phyloP scores from a whole-genome alignment of 495 filamentous ascomycete species.

The Pseudomonodictys pantanalensis region DNA sequence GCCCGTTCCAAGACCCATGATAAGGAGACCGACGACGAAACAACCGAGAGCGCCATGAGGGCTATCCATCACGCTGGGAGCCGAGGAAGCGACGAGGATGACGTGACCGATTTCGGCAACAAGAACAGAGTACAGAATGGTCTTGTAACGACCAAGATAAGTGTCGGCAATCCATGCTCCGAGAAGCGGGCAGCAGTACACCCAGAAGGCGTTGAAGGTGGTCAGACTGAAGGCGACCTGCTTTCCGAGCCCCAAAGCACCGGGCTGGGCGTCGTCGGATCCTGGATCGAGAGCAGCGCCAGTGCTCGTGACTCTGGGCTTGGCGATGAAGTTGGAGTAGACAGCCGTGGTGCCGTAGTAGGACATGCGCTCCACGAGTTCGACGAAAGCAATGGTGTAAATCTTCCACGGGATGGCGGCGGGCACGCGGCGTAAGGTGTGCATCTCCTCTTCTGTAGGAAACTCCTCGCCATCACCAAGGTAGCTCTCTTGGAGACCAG shows the following conservation, averaged over 20 bases:
- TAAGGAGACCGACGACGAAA: conserved; percentile 62
- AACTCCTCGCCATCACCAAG: background rate
- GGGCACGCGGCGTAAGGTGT: conserved; percentile 60
- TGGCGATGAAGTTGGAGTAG: conserved; percentile 66
- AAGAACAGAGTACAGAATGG: conserved; percentile 57
- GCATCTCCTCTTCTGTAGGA: conserved; percentile 61
- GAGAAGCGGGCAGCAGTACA: conserved; percentile 65
- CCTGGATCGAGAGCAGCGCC: conserved; percentile 46
- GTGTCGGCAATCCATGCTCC: conserved; percentile 72
- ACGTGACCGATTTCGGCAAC: conserved; percentile 64
- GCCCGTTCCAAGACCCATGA: conserved; percentile 65
- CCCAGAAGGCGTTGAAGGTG: conserved; percentile 73
- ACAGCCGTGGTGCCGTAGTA: conserved; percentile 68
- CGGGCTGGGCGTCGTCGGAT: conserved; percentile 51
- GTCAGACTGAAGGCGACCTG: conserved; percentile 62
- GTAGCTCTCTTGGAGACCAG: background rate
- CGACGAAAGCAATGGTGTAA: conserved; percentile 71
- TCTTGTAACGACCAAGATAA: conserved; percentile 68
- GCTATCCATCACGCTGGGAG: conserved; percentile 59
- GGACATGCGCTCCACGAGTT: conserved; percentile 73
- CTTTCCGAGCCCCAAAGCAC: conserved; percentile 67
- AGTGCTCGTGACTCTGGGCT: conserved; percentile 61
- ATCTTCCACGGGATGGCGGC: conserved; percentile 61
- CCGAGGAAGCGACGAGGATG: conserved; percentile 60
- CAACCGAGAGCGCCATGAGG: conserved; percentile 50